Evolutionary conservation across 2,329 filamentous ascomycete species (phyloP).

Genomic region (Aspergillus unguis): DNA sequence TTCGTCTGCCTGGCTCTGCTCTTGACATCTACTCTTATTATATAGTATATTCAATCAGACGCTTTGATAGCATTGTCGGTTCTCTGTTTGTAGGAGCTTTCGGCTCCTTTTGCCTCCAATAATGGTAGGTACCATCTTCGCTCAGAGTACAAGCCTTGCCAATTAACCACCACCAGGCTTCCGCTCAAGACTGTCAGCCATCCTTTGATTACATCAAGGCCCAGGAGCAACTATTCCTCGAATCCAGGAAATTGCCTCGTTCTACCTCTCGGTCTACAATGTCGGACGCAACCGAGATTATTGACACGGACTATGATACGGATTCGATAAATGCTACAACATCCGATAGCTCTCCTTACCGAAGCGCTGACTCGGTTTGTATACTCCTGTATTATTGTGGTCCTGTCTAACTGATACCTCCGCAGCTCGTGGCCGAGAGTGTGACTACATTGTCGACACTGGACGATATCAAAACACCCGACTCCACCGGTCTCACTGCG

Average conservation of each 20-base stretch:
- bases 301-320: slow-evolving; percentile 36
- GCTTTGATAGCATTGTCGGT: not conserved
- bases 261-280: slow-evolving; percentile 13
- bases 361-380: slow-evolving; percentile 19
- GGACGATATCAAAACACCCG: slow-evolving; percentile 77
- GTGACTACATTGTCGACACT: slow-evolving; percentile 84
- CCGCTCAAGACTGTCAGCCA: not conserved
- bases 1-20: not conserved
- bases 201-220: slow-evolving; percentile 14
- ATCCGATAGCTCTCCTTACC: slow-evolving; percentile 19
- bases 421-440: slow-evolving; percentile 67
- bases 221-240: slow-evolving; percentile 6
- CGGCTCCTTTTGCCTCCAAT: not conserved
- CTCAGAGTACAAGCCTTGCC: not conserved
- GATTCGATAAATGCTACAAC: slow-evolving; percentile 21
- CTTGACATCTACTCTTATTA: not conserved
- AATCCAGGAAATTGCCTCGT: slow-evolving; percentile 7
- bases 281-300: slow-evolving; percentile 32
- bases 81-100: slow-evolving; percentile 3
- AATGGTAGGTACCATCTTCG: slow-evolving; percentile 14
- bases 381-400: not conserved
- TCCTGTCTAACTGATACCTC: slow-evolving; percentile 1
- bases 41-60: not conserved
- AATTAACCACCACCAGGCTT: not conserved
- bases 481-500: slow-evolving; percentile 59